Base-by-base conservation (phyloP, 352 stramenopile species). In the Lagenidium sp. region DNA sequence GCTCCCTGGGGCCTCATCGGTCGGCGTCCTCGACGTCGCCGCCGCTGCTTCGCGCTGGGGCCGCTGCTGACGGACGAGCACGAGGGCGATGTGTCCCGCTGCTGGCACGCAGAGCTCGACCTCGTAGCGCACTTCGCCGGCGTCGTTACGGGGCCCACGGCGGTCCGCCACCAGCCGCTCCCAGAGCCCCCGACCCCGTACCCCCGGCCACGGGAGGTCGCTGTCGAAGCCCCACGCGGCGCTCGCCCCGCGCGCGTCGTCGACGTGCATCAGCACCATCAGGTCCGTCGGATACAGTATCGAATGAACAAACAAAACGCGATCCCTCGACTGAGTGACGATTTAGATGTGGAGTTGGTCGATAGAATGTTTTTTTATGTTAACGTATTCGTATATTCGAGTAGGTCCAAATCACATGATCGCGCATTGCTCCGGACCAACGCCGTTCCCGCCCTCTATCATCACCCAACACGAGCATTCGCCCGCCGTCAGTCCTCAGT, bases 361-460 rank as follows among this genome's bases (percentile, higher is more conserved):
- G n/a, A n/a, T n/a, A n/a, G n/a, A n/a, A n/a, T n/a, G n/a, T n/a
- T n/a, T n/a, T n/a, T n/a, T n/a, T n/a, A n/a, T n/a, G n/a, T n/a
- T n/a, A n/a, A n/a, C n/a, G n/a, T n/a, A n/a, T n/a, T n/a, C n/a
- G n/a, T n/a, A n/a, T n/a, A n/a, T n/a, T n/a, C n/a, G n/a, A n/a
- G n/a, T n/a, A n/a, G n/a, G n/a, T n/a, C n/a, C n/a, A n/a, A n/a
- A 35, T 39, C 34, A 39, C 34, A 39, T 39, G 11, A 32, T 13
- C 8, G 8, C 28, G 15, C 78, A 91, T 46, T 87, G 78, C 24
- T 91, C 75, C 47, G 76, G 63, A n/a, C 73, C 75, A 30, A 68
- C 53, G n/a, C 53, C 57, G 10, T 61, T 69, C 32, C 63, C 60
- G 48, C 78, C 72, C n/a, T n/a, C n/a, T n/a, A n/a, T n/a, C n/a